These are phyloP conservation scores for Sanghuangporus baumii DNA, from an alignment of 1,284 basidiomycete genomes.

Conservation along the genomic window DNA sequence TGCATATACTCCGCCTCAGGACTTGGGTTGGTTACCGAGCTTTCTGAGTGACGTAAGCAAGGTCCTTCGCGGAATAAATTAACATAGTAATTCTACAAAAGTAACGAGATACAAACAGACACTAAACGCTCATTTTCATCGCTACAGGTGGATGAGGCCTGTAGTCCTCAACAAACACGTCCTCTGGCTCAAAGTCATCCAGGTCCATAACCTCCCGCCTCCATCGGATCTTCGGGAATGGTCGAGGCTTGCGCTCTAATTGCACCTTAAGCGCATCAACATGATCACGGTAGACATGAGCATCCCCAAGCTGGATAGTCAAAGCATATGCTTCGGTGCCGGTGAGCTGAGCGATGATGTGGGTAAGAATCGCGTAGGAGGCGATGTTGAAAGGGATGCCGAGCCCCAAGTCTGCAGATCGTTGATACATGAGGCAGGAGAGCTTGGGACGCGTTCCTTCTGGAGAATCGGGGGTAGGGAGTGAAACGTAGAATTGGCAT, in stretches of 20 bases:
- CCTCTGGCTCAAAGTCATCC: slow-evolving; percentile 77
- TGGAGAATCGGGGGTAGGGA: slow-evolving; percentile 49
- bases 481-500: slow-evolving; percentile 96
- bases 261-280: slow-evolving; percentile 82
- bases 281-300: slow-evolving; percentile 95
- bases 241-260: slow-evolving; percentile 69
- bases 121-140: slow-evolving; percentile 96
- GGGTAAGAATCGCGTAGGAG: slow-evolving; percentile 92
- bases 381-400: slow-evolving; percentile 99
- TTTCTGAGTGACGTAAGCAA: background rate
- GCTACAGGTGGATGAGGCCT: slow-evolving; percentile 81
- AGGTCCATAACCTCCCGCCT: slow-evolving; percentile 64
- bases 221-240: slow-evolving; percentile 82
- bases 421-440: slow-evolving; percentile 96
- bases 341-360: slow-evolving; percentile 94
- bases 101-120: background rate
- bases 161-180: slow-evolving; percentile 87
- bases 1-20: no score
- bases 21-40: no score
- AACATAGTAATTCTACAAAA: no score
- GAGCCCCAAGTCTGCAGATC: slow-evolving; percentile 94
- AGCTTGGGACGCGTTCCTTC: slow-evolving; percentile 63
- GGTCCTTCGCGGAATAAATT: background rate
- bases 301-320: slow-evolving; percentile 91
- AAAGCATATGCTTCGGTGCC: slow-evolving; percentile 84